Percentiles rank a stretch among this genome's conserved stretches.
Evolutionary conservation across 2,329 filamentous ascomycete species (phyloP).

Genomic region (Talaromyces sp.): DNA sequence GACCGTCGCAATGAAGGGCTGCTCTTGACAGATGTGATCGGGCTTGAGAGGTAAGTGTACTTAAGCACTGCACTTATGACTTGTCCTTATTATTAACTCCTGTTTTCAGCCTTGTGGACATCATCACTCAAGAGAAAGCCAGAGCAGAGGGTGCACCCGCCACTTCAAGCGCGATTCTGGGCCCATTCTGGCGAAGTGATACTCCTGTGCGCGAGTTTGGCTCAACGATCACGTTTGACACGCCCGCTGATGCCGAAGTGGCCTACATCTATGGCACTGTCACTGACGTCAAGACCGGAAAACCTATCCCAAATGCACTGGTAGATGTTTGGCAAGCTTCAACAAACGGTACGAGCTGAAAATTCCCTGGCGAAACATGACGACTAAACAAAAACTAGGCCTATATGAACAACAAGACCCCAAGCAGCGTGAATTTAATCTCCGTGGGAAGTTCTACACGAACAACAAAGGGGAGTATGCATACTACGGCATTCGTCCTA

Average conservation of each 20-base stretch:
- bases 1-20: neutral
- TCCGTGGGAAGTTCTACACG: constrained; percentile 69
- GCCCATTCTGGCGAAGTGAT: neutral
- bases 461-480: constrained; percentile 64
- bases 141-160: neutral
- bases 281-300: constrained; percentile 58
- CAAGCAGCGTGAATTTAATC: constrained; percentile 65
- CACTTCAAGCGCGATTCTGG: neutral
- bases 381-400: too few relatives aligned
- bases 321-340: constrained; percentile 76
- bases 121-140: too few relatives aligned
- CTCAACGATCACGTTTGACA: constrained; percentile 60
- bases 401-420: constrained; percentile 71
- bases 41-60: neutral
- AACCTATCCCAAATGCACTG: constrained; percentile 61
- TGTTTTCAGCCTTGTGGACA: too few relatives aligned
- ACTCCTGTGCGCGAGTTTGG: constrained; percentile 52
- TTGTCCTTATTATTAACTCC: too few relatives aligned
- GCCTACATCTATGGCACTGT: constrained; percentile 66
- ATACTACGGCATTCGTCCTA: constrained; percentile 71
- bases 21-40: neutral
- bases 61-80: neutral
- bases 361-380: too few relatives aligned
- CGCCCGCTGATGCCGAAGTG: constrained; percentile 51
- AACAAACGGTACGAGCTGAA: constrained; percentile 53